Base-by-base conservation (phyloP, 2,329 filamentous ascomycete genomes). In the Coleophoma crateriformis region DNA sequence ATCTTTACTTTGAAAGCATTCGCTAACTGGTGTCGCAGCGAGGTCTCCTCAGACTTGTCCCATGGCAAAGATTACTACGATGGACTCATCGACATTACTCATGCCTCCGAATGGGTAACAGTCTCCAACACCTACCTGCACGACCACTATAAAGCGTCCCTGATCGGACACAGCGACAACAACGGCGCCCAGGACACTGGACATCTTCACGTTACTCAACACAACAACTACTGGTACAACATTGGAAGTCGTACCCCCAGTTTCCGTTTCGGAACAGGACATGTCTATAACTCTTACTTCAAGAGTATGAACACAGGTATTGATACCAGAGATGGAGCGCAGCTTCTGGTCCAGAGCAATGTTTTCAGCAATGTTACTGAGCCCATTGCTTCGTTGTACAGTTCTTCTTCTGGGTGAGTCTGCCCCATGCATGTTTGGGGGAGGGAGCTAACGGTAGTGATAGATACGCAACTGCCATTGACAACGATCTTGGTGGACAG, bases 31-130 rank as follows among this genome's bases (percentile, higher is more conserved):
- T 15, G 10, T 14, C 2, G 13, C 8, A 44, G 41, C 14, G 52
- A 54, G 34, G 15, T 54, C 10, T 49, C 33, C 35, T 40, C 39
- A 6, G 77, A 85, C 67, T 61, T 64, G 32, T 68, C 74, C 58
- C 71, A 79, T 61, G 79, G 75, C 70, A 87, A 87, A 70, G 82
- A 88, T 69, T 84, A 78, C 70, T 87, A 84, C 61, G 84, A 87
- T 50, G 84, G 84, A 32, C 75, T 87, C 1, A 67, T 83, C 43
- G 84, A 87, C 59, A 17, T 81, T 46, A 84, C 77, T 42, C 82
- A 85, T 66, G 84, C 71, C 43, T 71, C 75, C 11, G 81, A 87
- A 69, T 86, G 71, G 60, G 65, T 85, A 50, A 85, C 76, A 47
- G 61, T 78, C 49, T 74, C 71, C 52, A 75, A 76, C 67, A 64